Evolutionary conservation across 1,139 yeast genomes (phyloP), one percentile per base, ranked within the genome.

Genomic region (Diutina siamensis): DNA sequence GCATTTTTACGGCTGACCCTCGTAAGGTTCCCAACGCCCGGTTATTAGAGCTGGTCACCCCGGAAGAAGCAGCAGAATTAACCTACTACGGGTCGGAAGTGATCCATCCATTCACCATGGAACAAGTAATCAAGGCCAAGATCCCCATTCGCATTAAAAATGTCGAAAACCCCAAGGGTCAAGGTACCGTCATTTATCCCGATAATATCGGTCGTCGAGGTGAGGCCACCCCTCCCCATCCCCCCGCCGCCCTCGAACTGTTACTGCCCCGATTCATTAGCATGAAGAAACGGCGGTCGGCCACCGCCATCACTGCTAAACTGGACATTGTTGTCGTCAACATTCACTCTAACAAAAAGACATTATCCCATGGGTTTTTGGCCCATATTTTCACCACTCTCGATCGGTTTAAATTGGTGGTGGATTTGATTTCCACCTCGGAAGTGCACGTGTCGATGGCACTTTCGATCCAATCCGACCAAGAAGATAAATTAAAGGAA

Each of bases 381-480:
- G 97, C 97, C 5, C 82, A 80, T 53, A 85, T 92, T 46, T 92
- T 92, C 61, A 78, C 87, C 46, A 84, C 89, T 28, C 71, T 92
- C 56, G 97, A 92, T 66, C 80, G 75, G 53, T 85, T 78, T 67
- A 82, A 78, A 62, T 67, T 92, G 50, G 97, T 92, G 47, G 97
- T 92, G 44, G 98, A 92, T 64, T 78, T 92, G 58, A 92, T 92
- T 56, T 87, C 97, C 36, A 92, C 98, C 3, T 87, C 97, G 0
- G 97, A 92, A 63, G 98, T 92, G 18, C 97, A 92, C 58, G 96
- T 92, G 27, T 89, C 97, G 17, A 89, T 92, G 98, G 98, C 98
- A 2, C 69, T 92, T 51, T 92, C 86, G 53, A 81, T 88, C 48
- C 80, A 78, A 45, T 50, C 55, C 1, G 94, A 84, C 50, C 76